Base-by-base conservation (phyloP, 1,284 basidiomycete genomes). In the Ustilago cynodontis region DNA sequence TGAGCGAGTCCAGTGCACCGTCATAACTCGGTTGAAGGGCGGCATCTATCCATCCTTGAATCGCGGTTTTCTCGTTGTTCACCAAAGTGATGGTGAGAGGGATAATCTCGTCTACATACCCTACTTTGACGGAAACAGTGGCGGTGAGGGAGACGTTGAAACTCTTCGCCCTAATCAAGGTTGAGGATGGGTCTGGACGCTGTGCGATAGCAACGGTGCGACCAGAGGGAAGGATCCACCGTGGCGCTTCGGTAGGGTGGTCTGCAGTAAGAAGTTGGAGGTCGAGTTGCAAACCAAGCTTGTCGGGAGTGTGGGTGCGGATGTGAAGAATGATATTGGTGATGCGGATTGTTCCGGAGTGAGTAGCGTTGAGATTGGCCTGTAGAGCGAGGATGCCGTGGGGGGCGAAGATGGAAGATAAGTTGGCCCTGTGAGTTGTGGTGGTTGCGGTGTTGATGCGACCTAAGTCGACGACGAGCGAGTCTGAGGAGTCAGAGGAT, bases 21-120 rank as follows among this genome's bases (percentile, higher is more conserved):
- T 76, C 72, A 50, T 71, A 79, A 43, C 59, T 55, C 18, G 72
- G 67, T 24, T 71, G 69, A 28, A 77, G 35, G 5, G 18, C 16
- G 11, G 64, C 65, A 41, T 79, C 65, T 5, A 70, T 10, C 50
- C 55, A 65, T 2, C 26, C 56, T 0, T 18, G 9, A 5, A 79
- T 14, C 13, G 55, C 26, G 4, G 13, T 18, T 1, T 20, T n/a
- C 16, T 76, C 77, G 11, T 54, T 16, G 37, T 79, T 79, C 14
- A n/a, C 13, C 22, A 76, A n/a, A 2, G 13, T 14, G 18, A 78
- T 20, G 18, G 24, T 49, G 49, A 78, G 16, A 3, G 67, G 57
- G 16, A 75, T 47, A 1, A 45, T 8, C 26, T 78, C 71, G 55
- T 78, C 75, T 4, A 78, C 37, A 33, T 62, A 74, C 2, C 39